phyloP scores from a whole-genome alignment of 2,329 filamentous ascomycete genomes.

The Xylariaceae sp. region DNA sequence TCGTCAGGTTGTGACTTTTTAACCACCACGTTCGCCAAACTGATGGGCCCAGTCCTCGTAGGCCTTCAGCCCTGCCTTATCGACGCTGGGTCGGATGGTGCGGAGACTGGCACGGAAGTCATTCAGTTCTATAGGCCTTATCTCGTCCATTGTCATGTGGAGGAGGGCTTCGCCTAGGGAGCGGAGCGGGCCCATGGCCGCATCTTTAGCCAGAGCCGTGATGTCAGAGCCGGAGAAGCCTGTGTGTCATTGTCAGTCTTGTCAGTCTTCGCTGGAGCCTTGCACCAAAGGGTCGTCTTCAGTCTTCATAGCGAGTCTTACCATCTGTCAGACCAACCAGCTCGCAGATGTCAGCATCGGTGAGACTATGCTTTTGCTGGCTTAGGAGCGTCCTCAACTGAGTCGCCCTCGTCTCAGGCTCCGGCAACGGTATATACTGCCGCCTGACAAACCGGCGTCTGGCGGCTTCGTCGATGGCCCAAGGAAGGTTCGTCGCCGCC shows the following conservation, averaged over 20 bases:
- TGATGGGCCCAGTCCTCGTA: constrained; percentile 93
- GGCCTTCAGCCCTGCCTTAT: constrained; percentile 73
- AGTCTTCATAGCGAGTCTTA: constrained; percentile 32
- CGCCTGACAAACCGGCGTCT: constrained; percentile 83
- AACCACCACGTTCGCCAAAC: constrained; percentile 88
- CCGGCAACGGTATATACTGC: constrained; percentile 93
- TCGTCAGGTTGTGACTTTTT: constrained; percentile 17
- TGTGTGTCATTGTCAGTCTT: constrained; percentile 33
- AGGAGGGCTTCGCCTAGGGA: constrained; percentile 85
- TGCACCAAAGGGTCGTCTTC: no score
- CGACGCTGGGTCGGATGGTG: constrained; percentile 86
- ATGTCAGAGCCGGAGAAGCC: constrained; percentile 98
- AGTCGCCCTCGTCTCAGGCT: constrained; percentile 70
- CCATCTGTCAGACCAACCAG: constrained; percentile 82
- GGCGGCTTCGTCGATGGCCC: constrained; percentile 96
- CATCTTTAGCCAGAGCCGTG: constrained; percentile 92
- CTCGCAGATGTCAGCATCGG: constrained; percentile 62
- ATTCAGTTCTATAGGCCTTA: constrained; percentile 72
- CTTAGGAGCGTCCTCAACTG: constrained; percentile 76
- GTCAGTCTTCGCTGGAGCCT: no score
- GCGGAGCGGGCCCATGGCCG: constrained; percentile 91
- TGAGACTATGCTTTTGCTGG: constrained; percentile 80
- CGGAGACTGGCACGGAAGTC: constrained; percentile 82
- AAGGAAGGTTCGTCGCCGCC: constrained; percentile 91
- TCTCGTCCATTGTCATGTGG: constrained; percentile 90